Conservation (phyloP, 148 eudicot genomes). For the Dianthus caryophyllus region DNA sequence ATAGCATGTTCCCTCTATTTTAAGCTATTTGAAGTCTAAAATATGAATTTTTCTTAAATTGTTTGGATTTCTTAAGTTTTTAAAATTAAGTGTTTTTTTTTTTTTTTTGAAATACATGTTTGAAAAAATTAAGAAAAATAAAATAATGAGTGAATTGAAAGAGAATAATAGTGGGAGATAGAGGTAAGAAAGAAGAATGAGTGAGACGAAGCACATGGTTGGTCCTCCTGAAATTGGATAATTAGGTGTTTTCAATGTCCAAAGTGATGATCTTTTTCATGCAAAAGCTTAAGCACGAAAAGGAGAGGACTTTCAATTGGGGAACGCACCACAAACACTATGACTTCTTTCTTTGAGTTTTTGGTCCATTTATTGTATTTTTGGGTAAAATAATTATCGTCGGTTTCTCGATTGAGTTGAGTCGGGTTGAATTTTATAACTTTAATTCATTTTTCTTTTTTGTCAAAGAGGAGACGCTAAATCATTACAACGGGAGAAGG, state of each 20-base stretch:
- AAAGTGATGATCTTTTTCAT: conserved; percentile 10
- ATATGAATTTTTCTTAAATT: too few relatives aligned
- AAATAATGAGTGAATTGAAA: background rate
- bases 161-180: background rate
- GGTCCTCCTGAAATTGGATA: conserved; percentile 20
- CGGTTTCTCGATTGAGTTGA: background rate
- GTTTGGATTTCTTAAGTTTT: too few relatives aligned
- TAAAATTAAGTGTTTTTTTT: too few relatives aligned
- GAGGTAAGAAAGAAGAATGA: background rate
- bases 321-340: background rate
- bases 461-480: too few relatives aligned
- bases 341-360: background rate
- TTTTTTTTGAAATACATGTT: too few relatives aligned
- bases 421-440: background rate
- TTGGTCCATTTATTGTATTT: background rate
- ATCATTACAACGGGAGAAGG: too few relatives aligned
- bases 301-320: conserved; percentile 9
- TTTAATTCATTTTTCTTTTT: too few relatives aligned
- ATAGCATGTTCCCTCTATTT: too few relatives aligned
- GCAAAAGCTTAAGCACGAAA: conserved; percentile 10
- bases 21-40: too few relatives aligned
- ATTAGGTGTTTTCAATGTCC: conserved; percentile 20
- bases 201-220: conserved; percentile 30
- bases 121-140: too few relatives aligned
- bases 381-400: background rate